A percentile compares a stretch with the other conserved stretches of the same genome.
Evolutionary conservation across 805 yeast genomes (phyloP).

Genomic region (Wickerhamomyces ciferrii): DNA sequence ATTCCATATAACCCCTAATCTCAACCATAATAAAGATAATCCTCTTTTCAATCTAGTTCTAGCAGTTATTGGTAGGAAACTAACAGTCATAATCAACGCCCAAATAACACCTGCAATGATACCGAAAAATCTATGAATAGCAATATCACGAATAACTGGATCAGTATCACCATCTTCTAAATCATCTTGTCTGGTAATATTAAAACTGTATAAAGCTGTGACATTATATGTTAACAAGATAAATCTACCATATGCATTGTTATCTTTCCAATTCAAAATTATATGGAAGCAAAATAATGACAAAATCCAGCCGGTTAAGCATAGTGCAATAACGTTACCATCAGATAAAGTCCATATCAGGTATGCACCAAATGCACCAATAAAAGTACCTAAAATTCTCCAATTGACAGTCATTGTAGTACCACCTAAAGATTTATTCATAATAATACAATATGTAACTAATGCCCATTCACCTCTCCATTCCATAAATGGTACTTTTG

Average conservation of each 20-base stretch:
- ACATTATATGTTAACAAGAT: constrained; percentile 71
- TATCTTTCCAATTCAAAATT: constrained; percentile 62
- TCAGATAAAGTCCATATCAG: constrained; percentile 52
- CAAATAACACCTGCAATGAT: constrained; percentile 71
- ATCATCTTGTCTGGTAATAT: constrained; percentile 52
- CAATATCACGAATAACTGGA: constrained; percentile 69
- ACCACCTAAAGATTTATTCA: constrained; percentile 83
- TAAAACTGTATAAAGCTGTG: constrained; percentile 71
- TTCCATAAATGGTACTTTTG: constrained; percentile 46
- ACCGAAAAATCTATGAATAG: constrained; percentile 70
- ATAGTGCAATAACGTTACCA: constrained; percentile 48
- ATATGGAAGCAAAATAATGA: constrained; percentile 41
- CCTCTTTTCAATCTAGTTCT: constrained; percentile 62
- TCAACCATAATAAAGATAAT: constrained; percentile 65
- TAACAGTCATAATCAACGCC: constrained; percentile 67
- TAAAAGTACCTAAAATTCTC: constrained; percentile 68
- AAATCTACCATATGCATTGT: constrained; percentile 60
- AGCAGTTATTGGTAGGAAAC: constrained; percentile 73
- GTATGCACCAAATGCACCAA: constrained; percentile 65
- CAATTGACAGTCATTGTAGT: constrained; percentile 74
- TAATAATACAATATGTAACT: constrained; percentile 76
- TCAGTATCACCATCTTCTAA: constrained; percentile 61
- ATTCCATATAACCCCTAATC: constrained; percentile 80
- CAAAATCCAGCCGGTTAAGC: constrained; percentile 37
- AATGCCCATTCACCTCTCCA: constrained; percentile 87